These are phyloP conservation scores for Botryotinia calthae DNA, from an alignment of 2,329 filamentous ascomycete genomes.

Conservation along the genomic window DNA sequence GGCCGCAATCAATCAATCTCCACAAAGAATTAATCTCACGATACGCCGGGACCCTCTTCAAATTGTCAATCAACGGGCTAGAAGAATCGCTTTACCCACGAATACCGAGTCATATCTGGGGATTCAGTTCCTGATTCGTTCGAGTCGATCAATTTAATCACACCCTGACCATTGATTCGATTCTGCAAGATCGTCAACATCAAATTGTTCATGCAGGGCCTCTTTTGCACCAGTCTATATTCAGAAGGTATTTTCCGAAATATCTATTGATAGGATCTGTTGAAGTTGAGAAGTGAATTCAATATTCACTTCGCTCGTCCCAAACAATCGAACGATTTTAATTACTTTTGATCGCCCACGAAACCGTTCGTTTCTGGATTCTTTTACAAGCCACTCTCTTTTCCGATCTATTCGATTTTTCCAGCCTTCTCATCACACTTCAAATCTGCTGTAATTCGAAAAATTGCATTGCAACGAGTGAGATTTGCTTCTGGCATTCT, in stretches of 20 bases:
- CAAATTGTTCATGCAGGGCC: slow-evolving; percentile 6
- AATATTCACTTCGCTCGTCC: neutral
- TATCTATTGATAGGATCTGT: neutral
- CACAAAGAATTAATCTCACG: slow-evolving; percentile 15
- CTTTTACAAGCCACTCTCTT: neutral
- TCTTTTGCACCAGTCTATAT: slow-evolving; percentile 2
- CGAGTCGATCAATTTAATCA: neutral
- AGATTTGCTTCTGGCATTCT: slow-evolving; percentile 17
- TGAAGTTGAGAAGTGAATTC: slow-evolving; percentile 1
- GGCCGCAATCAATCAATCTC: slow-evolving; percentile 11
- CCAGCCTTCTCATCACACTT: neutral
- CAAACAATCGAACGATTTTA: neutral
- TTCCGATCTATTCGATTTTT: neutral
- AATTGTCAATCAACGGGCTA: neutral
- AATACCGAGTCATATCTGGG: neutral
- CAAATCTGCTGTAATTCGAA: slow-evolving; percentile 25
- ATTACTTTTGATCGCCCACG: neutral
- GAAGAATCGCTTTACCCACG: neutral
- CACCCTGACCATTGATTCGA: neutral
- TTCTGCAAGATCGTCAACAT: slow-evolving; percentile 3
- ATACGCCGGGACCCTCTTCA: slow-evolving; percentile 5
- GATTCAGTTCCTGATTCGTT: slow-evolving; percentile 1
- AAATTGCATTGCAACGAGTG: slow-evolving; percentile 15
- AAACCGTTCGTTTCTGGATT: slow-evolving; percentile 3
- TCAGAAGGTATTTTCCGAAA: neutral